These are phyloP conservation scores for Pseudocercospora ulei DNA, from an alignment of 2,329 filamentous ascomycete species.

Conservation along the genomic window DNA sequence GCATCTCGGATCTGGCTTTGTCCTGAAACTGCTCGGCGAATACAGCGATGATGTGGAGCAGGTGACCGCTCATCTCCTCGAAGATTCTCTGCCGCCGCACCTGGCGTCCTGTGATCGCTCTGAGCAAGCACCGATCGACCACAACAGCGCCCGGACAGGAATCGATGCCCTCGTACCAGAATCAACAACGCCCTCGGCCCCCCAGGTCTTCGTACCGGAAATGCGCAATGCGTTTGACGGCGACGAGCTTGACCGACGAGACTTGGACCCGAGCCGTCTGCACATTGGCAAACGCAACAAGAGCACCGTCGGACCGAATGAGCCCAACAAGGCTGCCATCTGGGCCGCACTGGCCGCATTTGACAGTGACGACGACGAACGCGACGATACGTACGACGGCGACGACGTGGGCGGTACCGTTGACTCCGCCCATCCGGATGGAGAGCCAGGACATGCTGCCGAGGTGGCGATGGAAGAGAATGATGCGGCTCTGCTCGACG, in stretches of 20 bases:
- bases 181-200: slow-evolving; percentile 44
- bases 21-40: slow-evolving; percentile 67
- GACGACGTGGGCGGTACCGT: slow-evolving; percentile 85
- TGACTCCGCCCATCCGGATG: slow-evolving; percentile 49
- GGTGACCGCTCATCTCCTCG: slow-evolving; percentile 70
- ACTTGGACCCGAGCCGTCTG: slow-evolving; percentile 55
- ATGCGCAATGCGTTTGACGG: slow-evolving; percentile 69
- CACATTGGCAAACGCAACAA: slow-evolving; percentile 65
- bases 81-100: slow-evolving; percentile 62
- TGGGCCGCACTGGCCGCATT: slow-evolving; percentile 79
- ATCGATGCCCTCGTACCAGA: slow-evolving; percentile 46
- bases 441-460: slow-evolving; percentile 45
- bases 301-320: slow-evolving; percentile 47
- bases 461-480: slow-evolving; percentile 36
- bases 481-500: slow-evolving; percentile 64
- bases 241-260: slow-evolving; percentile 66
- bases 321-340: slow-evolving; percentile 73
- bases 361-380: slow-evolving; percentile 89
- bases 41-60: slow-evolving; percentile 69
- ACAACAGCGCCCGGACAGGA: slow-evolving; percentile 18
- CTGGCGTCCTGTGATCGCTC: slow-evolving; percentile 55
- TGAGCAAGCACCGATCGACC: slow-evolving; percentile 49
- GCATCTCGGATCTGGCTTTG: slow-evolving; percentile 70
- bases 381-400: slow-evolving; percentile 91
- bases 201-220: slow-evolving; percentile 39